Percentiles rank a stretch among this genome's conserved stretches.
These are phyloP conservation scores for Arachis stenosperma DNA, from an alignment of 306 rosid species.

Conservation along the genomic window DNA sequence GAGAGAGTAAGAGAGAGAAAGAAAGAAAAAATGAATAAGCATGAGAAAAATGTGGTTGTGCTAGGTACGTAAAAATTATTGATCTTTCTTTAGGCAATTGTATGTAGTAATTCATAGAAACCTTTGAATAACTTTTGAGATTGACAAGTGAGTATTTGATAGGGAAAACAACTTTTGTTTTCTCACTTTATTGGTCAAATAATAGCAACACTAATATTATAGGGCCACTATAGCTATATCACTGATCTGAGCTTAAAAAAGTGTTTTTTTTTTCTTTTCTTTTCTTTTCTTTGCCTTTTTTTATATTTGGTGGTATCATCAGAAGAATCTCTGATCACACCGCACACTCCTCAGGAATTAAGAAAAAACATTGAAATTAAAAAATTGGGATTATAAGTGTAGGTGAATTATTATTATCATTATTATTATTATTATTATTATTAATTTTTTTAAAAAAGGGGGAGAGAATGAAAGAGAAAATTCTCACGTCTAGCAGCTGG, in stretches of 20 bases:
- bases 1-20: constrained; percentile 19
- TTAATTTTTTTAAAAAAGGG: neutral
- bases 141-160: constrained; percentile 45
- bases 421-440: too few relatives aligned
- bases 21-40: constrained; percentile 40
- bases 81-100: constrained; percentile 44
- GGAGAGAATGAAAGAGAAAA: neutral
- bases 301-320: constrained; percentile 38
- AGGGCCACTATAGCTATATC: too few relatives aligned
- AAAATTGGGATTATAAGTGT: neutral
- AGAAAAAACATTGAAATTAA: neutral
- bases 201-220: constrained; percentile 9
- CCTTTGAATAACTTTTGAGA: constrained; percentile 48
- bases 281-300: constrained; percentile 30
- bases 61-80: constrained; percentile 30
- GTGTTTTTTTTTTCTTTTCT: constrained; percentile 32
- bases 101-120: constrained; percentile 37
- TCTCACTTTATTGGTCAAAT: constrained; percentile 41
- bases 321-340: constrained; percentile 44
- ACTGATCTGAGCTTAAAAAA: constrained; percentile 37
- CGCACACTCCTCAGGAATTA: neutral
- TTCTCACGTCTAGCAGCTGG: constrained; percentile 75
- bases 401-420: too few relatives aligned
- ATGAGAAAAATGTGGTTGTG: constrained; percentile 41
- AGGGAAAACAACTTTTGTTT: constrained; percentile 42